Evolutionary conservation across 2,329 filamentous ascomycete species (phyloP).

Genomic region (Epichloe scottii): DNA sequence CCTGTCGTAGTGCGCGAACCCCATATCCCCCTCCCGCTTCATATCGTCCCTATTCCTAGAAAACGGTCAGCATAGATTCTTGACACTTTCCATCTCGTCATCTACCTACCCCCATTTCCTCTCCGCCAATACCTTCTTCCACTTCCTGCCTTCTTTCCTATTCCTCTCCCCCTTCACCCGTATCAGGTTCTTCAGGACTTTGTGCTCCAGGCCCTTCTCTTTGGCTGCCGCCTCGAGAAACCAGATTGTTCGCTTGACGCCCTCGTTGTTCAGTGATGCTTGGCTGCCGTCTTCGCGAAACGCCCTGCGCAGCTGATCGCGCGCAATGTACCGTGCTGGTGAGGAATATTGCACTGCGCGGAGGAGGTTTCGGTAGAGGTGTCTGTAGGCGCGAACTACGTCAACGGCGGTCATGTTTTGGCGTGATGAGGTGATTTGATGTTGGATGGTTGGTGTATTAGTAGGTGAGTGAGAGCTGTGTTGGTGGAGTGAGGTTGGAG

Average conservation of each 20-base stretch:
- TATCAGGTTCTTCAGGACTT: conserved; percentile 57
- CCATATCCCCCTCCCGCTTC: conserved; percentile 13
- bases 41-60: conserved; percentile 8
- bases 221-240: conserved; percentile 55
- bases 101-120: conserved; percentile 15
- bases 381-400: conserved; percentile 54
- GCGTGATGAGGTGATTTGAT: neutral
- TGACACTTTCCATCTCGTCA: too few species aligned
- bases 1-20: conserved; percentile 52
- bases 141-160: conserved; percentile 5
- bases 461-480: neutral
- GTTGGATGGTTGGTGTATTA: too few species aligned
- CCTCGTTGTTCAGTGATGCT: conserved; percentile 31
- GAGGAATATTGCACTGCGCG: conserved; percentile 59
- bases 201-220: conserved; percentile 57
- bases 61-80: too few species aligned
- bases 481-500: neutral
- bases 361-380: conserved; percentile 54
- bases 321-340: conserved; percentile 51
- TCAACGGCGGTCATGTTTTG: conserved; percentile 20
- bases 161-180: conserved; percentile 13
- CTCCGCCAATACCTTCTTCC: conserved; percentile 11
- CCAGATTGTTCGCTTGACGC: conserved; percentile 52
- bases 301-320: conserved; percentile 44
- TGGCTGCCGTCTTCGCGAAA: conserved; percentile 34